These are phyloP conservation scores for Lipomyces lipofer DNA, from an alignment of 805 yeast genomes.

Conservation along the genomic window DNA sequence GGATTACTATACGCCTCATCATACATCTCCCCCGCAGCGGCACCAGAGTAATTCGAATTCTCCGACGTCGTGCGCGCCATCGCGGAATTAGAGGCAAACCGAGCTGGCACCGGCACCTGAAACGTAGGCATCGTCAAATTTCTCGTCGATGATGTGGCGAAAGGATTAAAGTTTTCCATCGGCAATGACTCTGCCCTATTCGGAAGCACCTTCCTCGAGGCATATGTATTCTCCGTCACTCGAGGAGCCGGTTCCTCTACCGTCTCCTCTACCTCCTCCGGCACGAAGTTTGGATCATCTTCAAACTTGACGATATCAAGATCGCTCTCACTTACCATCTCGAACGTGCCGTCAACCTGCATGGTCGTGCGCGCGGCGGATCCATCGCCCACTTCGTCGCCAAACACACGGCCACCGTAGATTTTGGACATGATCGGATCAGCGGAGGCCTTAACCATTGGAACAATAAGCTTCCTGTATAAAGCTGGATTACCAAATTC, in stretches of 20 bases:
- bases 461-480: slow-evolving; percentile 20
- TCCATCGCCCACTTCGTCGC: background rate
- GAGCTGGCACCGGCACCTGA: too few species aligned
- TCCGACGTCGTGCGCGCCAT: too few species aligned
- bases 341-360: slow-evolving; percentile 18
- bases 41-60: background rate
- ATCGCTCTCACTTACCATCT: slow-evolving; percentile 15
- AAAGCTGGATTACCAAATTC: slow-evolving; percentile 26
- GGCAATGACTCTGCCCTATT: background rate
- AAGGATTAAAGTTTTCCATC: background rate
- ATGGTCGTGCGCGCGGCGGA: background rate
- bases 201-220: background rate
- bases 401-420: background rate
- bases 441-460: slow-evolving; percentile 22
- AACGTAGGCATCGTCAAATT: background rate
- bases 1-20: background rate
- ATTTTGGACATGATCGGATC: slow-evolving; percentile 2
- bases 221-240: background rate
- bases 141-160: background rate
- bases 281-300: slow-evolving; percentile 11
- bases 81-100: too few species aligned
- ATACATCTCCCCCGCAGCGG: background rate
- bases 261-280: background rate
- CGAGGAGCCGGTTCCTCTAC: background rate
- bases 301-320: slow-evolving; percentile 22